Conservation (phyloP, 164 flowering plant species). For the Kingdonia uniflora region DNA sequence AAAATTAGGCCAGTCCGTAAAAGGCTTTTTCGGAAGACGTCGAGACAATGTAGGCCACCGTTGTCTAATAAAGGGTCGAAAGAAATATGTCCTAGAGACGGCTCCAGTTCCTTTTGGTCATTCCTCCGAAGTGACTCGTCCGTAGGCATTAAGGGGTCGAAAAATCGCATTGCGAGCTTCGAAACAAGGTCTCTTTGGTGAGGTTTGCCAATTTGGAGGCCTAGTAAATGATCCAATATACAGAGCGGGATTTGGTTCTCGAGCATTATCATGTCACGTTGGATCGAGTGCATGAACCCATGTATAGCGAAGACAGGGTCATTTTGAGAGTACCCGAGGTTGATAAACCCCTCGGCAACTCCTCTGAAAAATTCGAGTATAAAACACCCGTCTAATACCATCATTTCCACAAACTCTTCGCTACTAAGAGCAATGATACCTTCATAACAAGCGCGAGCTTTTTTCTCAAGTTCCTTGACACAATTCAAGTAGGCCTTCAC, state of each 20-base stretch:
- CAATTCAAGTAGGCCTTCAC: neutral
- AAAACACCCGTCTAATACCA: neutral
- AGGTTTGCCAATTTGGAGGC: slow-evolving; percentile 35
- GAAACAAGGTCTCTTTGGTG: slow-evolving; percentile 36
- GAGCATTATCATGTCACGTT: slow-evolving; percentile 67
- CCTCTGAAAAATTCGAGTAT: neutral
- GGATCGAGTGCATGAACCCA: slow-evolving; percentile 60
- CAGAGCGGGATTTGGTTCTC: slow-evolving; percentile 71
- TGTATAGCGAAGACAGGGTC: slow-evolving; percentile 25
- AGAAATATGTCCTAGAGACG: slow-evolving; percentile 21
- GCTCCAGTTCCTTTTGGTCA: slow-evolving; percentile 35
- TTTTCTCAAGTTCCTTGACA: neutral
- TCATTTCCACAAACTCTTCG: neutral
- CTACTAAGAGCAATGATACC: neutral
- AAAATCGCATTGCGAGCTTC: slow-evolving; percentile 39
- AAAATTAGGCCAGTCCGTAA: slow-evolving; percentile 47
- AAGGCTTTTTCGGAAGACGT: slow-evolving; percentile 62
- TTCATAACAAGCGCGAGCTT: neutral
- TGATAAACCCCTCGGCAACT: neutral
- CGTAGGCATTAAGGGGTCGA: slow-evolving; percentile 67
- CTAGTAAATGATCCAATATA: slow-evolving; percentile 37
- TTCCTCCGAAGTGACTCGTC: slow-evolving; percentile 59
- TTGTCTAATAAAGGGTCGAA: slow-evolving; percentile 68
- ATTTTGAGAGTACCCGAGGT: too few relatives aligned
- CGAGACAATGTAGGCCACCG: slow-evolving; percentile 69